phyloP scores from a whole-genome alignment of 805 yeast species.

The Yamadazyma laniorum region DNA sequence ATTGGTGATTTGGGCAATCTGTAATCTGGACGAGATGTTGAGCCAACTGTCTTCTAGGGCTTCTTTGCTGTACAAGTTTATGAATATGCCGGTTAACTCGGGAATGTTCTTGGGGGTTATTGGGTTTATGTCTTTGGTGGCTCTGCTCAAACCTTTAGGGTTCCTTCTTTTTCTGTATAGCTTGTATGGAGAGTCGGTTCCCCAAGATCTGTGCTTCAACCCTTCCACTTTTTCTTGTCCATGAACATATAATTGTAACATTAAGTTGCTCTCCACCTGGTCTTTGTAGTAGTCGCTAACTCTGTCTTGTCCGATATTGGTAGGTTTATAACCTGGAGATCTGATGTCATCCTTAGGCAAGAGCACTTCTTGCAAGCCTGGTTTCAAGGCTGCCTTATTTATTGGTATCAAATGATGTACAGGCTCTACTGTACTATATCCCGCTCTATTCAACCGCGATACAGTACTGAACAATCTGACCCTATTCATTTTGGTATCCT shows the following conservation, averaged over 20 bases:
- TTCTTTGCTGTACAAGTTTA: conserved; percentile 74
- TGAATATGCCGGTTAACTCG: conserved; percentile 57
- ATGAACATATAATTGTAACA: conserved; percentile 76
- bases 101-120: conserved; percentile 74
- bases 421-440: conserved; percentile 74
- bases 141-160: conserved; percentile 72
- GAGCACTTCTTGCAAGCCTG: conserved; percentile 67
- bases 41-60: conserved; percentile 69
- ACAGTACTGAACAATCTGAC: conserved; percentile 33
- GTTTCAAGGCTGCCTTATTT: conserved; percentile 70
- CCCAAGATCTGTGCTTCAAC: conserved; percentile 78
- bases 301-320: conserved; percentile 74
- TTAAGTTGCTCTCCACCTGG: conserved; percentile 71
- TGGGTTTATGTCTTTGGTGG: conserved; percentile 71
- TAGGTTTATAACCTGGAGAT: conserved; percentile 76
- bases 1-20: conserved; percentile 93
- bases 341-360: conserved; percentile 70
- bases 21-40: conserved; percentile 73
- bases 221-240: conserved; percentile 56
- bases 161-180: conserved; percentile 74
- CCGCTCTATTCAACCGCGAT: conserved; percentile 48
- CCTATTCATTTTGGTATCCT: neutral
- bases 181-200: conserved; percentile 83
- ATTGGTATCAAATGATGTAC: conserved; percentile 86
- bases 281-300: conserved; percentile 71